These are phyloP conservation scores for Debaryomyces sp. DNA, from an alignment of 1,139 yeast species.

Conservation along the genomic window DNA sequence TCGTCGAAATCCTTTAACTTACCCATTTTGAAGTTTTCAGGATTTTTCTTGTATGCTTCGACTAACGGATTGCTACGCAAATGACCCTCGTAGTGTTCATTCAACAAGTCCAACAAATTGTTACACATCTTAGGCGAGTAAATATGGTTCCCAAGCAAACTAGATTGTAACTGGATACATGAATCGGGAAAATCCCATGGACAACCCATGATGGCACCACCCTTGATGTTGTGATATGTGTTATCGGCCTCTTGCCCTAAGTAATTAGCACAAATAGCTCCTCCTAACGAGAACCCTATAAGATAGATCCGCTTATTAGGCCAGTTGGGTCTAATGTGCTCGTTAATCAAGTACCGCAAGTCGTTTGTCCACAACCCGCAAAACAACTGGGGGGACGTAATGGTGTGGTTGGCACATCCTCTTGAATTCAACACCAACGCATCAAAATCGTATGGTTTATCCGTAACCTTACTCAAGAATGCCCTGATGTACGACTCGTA, in stretches of 20 bases:
- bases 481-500: constrained; percentile 59
- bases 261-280: constrained; percentile 56
- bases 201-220: constrained; percentile 51
- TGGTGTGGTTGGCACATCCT: constrained; percentile 62
- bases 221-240: constrained; percentile 42
- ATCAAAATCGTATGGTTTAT: constrained; percentile 44
- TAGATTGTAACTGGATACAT: constrained; percentile 42
- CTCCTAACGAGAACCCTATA: constrained; percentile 62
- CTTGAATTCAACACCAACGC: constrained; percentile 59
- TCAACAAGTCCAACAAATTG: constrained; percentile 47
- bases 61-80: constrained; percentile 29
- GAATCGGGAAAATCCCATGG: constrained; percentile 63
- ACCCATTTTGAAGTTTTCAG: constrained; percentile 34
- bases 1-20: constrained; percentile 52
- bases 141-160: constrained; percentile 46
- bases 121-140: constrained; percentile 59
- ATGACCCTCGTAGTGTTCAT: constrained; percentile 44
- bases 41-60: constrained; percentile 33
- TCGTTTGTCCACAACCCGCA: constrained; percentile 68
- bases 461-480: constrained; percentile 37
- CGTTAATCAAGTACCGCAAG: constrained; percentile 53
- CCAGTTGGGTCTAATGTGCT: constrained; percentile 45
- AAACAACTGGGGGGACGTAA: constrained; percentile 60
- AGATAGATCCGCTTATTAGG: constrained; percentile 54
- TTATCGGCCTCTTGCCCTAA: constrained; percentile 53